phyloP scores from a whole-genome alignment of 208 protist species.

The Tritrichomonas musculus region DNA sequence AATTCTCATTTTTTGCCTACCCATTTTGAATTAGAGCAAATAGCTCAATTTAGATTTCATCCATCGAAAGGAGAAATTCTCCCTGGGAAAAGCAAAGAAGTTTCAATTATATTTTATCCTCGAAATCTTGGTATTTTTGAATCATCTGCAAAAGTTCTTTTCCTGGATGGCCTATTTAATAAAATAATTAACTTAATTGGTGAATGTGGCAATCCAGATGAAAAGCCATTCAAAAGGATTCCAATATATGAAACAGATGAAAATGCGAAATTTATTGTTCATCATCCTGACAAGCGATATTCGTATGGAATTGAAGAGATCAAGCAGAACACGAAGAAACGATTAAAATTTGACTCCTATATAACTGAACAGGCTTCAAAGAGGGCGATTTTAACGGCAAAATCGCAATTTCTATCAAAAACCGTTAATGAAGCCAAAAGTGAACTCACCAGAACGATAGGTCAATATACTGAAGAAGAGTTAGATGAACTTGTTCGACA shows the following conservation, averaged over 20 bases:
- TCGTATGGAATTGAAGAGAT: not conserved
- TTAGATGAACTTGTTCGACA: not conserved
- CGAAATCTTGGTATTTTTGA: not conserved
- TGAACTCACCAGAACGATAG: not conserved
- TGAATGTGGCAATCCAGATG: not conserved
- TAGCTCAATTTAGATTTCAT: not conserved
- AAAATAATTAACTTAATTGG: not conserved
- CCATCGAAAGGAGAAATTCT: not conserved
- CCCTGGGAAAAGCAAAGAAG: not conserved
- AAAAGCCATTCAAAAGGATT: not conserved
- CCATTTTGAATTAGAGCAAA: not conserved
- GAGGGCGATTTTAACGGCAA: not conserved
- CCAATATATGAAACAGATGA: conserved; percentile 9
- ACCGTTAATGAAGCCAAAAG: not conserved
- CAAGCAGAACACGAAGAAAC: not conserved
- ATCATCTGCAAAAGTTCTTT: not conserved
- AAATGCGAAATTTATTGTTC: not conserved
- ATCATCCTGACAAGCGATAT: not conserved
- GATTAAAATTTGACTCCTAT: not conserved
- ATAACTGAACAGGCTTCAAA: not conserved
- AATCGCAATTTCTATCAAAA: no score
- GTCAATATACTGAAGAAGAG: not conserved
- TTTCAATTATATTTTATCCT: not conserved
- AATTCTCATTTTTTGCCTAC: not conserved
- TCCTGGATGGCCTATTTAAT: not conserved